These are phyloP conservation scores for Cytospora piceae DNA, from an alignment of 2,329 filamentous ascomycete species.

Conservation along the genomic window DNA sequence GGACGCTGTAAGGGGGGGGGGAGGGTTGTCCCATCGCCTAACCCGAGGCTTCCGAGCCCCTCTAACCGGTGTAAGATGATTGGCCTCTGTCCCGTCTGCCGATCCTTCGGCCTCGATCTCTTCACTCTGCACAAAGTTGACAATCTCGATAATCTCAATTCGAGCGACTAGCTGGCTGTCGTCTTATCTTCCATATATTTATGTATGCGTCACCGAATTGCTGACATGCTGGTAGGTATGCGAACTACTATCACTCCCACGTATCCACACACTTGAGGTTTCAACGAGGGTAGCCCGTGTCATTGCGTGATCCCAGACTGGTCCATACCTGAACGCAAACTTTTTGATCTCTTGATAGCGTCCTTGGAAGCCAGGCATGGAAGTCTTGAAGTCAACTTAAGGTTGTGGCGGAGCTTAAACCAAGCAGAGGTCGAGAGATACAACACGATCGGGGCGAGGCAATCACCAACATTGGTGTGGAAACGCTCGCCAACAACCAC, in stretches of 20 bases:
- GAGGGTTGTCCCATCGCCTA: too few relatives aligned
- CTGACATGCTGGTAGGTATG: too few relatives aligned
- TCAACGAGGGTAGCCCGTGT: neutral
- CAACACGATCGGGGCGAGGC: neutral
- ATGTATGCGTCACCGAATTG: too few relatives aligned
- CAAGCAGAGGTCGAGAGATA: neutral
- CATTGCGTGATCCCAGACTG: too few relatives aligned
- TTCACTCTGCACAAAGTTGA: neutral
- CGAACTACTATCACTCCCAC: too few relatives aligned
- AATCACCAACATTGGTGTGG: neutral
- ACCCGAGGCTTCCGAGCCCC: too few relatives aligned
- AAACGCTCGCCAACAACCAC: too few relatives aligned
- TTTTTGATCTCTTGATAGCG: neutral
- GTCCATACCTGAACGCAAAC: too few relatives aligned
- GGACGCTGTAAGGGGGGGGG: too few relatives aligned
- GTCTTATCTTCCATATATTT: too few relatives aligned
- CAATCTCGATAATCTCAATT: too few relatives aligned
- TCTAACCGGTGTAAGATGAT: constrained; percentile 15
- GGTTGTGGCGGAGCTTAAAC: neutral
- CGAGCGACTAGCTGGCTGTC: too few relatives aligned
- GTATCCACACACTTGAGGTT: neutral
- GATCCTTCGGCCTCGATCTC: neutral
- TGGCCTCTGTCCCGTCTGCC: neutral
- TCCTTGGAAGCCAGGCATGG: neutral
- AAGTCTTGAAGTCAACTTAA: neutral